These are phyloP conservation scores for Exserohilum turcica DNA, from an alignment of 2,329 filamentous ascomycete genomes.

Conservation along the genomic window DNA sequence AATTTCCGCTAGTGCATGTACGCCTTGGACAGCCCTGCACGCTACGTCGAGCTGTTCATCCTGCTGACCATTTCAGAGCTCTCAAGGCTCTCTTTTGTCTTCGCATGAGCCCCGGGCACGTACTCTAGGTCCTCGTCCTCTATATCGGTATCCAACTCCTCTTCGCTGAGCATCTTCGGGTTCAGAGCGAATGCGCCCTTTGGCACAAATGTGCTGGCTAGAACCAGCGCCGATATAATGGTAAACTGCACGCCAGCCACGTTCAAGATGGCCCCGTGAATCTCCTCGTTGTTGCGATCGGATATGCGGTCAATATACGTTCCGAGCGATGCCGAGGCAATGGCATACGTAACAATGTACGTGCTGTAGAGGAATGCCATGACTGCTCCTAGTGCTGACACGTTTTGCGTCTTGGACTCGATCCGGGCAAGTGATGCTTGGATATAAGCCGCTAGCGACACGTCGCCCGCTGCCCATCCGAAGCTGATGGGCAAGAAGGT, in stretches of 20 bases:
- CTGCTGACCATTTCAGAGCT: slow-evolving; percentile 32
- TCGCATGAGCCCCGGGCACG: slow-evolving; percentile 23
- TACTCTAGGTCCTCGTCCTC: slow-evolving; percentile 36
- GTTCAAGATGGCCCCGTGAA: slow-evolving; percentile 51
- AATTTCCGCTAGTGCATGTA: not conserved
- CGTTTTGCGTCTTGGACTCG: slow-evolving; percentile 52
- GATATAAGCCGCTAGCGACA: slow-evolving; percentile 58
- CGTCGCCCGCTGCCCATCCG: slow-evolving; percentile 59
- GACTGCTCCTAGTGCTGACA: slow-evolving; percentile 57
- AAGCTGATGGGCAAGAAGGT: slow-evolving; percentile 54
- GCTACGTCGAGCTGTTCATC: slow-evolving; percentile 18
- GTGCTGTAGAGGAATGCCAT: slow-evolving; percentile 59
- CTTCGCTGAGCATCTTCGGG: slow-evolving; percentile 51
- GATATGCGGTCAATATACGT: slow-evolving; percentile 54
- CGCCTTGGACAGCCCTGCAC: not conserved
- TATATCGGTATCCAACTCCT: slow-evolving; percentile 44
- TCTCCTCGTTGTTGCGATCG: slow-evolving; percentile 43
- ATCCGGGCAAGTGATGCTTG: slow-evolving; percentile 56
- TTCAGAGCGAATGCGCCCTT: slow-evolving; percentile 53
- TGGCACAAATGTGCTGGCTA: slow-evolving; percentile 55
- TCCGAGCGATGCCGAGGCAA: slow-evolving; percentile 53
- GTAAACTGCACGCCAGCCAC: slow-evolving; percentile 57
- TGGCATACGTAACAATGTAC: slow-evolving; percentile 57
- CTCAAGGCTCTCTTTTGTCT: slow-evolving; percentile 27
- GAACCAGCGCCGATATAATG: slow-evolving; percentile 50